Conservation (phyloP, 805 yeast genomes). For the Zygosaccharomyces pseudorouxii region DNA sequence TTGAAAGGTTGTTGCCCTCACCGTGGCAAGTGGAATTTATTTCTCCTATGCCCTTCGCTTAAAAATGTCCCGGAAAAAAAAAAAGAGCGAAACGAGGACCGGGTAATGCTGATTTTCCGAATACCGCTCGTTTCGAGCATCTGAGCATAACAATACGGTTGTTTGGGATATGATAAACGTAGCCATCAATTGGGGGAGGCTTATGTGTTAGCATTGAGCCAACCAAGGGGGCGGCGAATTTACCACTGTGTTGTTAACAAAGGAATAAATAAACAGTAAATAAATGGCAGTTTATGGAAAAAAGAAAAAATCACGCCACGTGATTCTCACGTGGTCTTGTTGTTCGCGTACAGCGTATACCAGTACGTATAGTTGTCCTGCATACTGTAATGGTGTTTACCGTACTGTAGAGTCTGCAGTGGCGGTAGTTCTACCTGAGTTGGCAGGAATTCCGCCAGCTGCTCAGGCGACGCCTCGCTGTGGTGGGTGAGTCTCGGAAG, state of each 20-base stretch:
- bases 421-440: slow-evolving; percentile 26
- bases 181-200: no score
- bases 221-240: no score
- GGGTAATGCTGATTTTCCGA: neutral
- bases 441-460: slow-evolving; percentile 39
- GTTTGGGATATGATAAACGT: no score
- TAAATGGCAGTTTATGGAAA: neutral
- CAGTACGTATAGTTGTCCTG: slow-evolving; percentile 1
- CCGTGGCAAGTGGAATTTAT: neutral
- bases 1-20: slow-evolving; percentile 4
- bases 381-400: slow-evolving; percentile 25
- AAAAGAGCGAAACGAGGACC: neutral
- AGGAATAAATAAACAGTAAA: no score
- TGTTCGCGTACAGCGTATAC: slow-evolving; percentile 1
- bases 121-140: neutral
- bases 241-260: no score
- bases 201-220: no score
- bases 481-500: slow-evolving; percentile 37
- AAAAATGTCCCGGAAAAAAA: slow-evolving; percentile 5
- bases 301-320: slow-evolving; percentile 3
- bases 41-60: slow-evolving; percentile 5
- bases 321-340: slow-evolving; percentile 1
- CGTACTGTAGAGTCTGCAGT: slow-evolving; percentile 39
- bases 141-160: neutral
- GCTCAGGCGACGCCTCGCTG: slow-evolving; percentile 16